A percentile compares a stretch with the other conserved stretches of the same genome.
Conservation (phyloP, 768 basidiomycete genomes). For the Kwoniella botswanensis region DNA sequence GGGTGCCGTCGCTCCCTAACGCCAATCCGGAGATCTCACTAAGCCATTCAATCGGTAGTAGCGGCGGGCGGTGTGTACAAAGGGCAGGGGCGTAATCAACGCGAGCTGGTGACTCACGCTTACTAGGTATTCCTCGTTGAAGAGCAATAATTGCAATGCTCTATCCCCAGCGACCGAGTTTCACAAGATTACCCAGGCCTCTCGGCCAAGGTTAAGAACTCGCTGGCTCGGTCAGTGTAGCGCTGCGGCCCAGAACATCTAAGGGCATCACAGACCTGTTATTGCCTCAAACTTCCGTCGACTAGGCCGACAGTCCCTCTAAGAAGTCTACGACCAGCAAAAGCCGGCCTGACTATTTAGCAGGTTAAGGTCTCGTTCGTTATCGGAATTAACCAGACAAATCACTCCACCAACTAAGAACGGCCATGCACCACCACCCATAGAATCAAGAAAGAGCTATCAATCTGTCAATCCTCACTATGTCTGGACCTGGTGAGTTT, state of each 20-base stretch:
- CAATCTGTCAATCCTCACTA: conserved; percentile 78
- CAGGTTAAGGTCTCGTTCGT: conserved; percentile 92
- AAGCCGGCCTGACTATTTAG: conserved; percentile 84
- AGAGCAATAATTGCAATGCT: conserved; percentile 91
- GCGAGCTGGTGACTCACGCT: conserved; percentile 85
- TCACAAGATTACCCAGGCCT: conserved; percentile 78
- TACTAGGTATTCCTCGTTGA: conserved; percentile 90
- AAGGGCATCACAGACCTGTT: conserved; percentile 91
- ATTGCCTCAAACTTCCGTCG: conserved; percentile 86
- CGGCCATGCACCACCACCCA: conserved; percentile 88
- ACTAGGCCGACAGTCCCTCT: conserved; percentile 83
- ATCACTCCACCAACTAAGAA: conserved; percentile 89
- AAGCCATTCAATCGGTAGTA: conserved; percentile 91
- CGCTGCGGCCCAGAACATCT: conserved; percentile 88
- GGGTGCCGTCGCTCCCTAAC: conserved; percentile 66
- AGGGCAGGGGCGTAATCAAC: conserved; percentile 90
- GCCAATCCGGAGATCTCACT: conserved; percentile 83
- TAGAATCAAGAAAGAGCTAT: conserved; percentile 83
- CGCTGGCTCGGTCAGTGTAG: conserved; percentile 89
- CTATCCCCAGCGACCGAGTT: conserved; percentile 82
- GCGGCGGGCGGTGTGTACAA: conserved; percentile 89
- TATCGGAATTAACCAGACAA: conserved; percentile 97
- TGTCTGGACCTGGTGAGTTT: conserved; percentile 82
- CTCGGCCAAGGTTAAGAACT: conserved; percentile 75
- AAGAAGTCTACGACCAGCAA: conserved; percentile 78